Base-by-base conservation (phyloP, 2,329 filamentous ascomycete genomes). In the Colletotrichum brevisporum region DNA sequence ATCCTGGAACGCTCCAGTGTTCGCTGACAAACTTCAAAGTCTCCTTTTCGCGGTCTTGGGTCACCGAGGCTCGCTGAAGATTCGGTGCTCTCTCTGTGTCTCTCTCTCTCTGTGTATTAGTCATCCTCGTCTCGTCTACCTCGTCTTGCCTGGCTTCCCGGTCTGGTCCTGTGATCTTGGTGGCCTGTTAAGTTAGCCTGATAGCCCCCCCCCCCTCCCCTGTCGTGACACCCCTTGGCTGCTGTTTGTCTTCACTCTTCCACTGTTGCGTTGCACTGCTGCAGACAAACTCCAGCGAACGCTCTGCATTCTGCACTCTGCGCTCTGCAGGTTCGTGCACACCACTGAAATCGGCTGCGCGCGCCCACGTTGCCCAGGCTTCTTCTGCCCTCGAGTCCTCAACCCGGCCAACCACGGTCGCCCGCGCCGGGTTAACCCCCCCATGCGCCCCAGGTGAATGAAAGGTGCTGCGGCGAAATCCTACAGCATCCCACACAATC, bases 31-130 rank as follows among this genome's bases (percentile, higher is more conserved):
- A 63, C 52, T 63, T 59, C 8, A 36, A 9, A 8, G 31, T 36
- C 31, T 36, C 36, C 51, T n/a, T 39, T 26, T 66, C 36, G 26
- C 55, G 50, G 66, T 9, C 55, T 60, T 57, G 56, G 43, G 50
- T 60, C 26, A 21, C 66, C 66, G 54, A 66, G 16, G 41, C 61
- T 69, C 66, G 66, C 66, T 69, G 66, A 66, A 69, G 66, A 69
- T 21, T 69, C 66, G 61, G 66, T 55, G 50, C 39, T 65, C 53
- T 50, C 41, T 16, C 41, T 43, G n/a, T 39, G 36, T 31, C 18
- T 43, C 56, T 53, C 45, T 59, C 10, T 36, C 31, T 36, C 2
- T 24, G 21, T 24, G 4, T 2, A 24, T 24, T 36, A 8, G 31
- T 10, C 31, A 9, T 10, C 9, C 10, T 36, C 31, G 31, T 10